Conservation (phyloP, 257 asterid species). For the Solanum piurae region DNA sequence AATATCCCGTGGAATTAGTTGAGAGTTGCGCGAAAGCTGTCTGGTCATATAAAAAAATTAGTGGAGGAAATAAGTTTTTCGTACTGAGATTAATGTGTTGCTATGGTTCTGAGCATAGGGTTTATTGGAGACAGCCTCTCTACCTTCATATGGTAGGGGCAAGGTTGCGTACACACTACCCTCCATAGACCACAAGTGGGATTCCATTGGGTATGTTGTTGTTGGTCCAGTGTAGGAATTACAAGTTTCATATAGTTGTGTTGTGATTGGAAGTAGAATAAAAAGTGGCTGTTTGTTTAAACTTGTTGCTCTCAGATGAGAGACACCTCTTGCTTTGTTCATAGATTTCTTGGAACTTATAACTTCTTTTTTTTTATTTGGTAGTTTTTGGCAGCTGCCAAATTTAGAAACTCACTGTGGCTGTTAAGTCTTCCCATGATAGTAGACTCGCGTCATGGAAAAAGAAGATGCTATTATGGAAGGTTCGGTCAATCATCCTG, state of each 20-base stretch:
- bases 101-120: not conserved
- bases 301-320: not conserved
- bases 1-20: not conserved
- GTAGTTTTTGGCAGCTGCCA: not conserved
- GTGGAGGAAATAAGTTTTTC: not conserved
- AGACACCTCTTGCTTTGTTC: not conserved
- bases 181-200: not conserved
- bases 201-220: not conserved
- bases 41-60: too few species aligned
- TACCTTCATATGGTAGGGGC: not conserved
- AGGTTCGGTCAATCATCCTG: constrained; percentile 1
- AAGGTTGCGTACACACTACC: not conserved
- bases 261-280: not conserved
- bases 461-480: constrained; percentile 14
- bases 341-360: not conserved
- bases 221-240: not conserved
- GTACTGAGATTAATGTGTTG: not conserved
- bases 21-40: not conserved
- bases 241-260: not conserved
- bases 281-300: not conserved
- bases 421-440: not conserved
- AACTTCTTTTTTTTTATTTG: not conserved
- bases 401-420: not conserved
- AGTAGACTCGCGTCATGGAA: constrained; percentile 17
- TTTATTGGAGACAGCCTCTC: not conserved